phyloP scores from a whole-genome alignment of 2,329 filamentous ascomycete genomes.

The Akanthomyces dipterigenus region DNA sequence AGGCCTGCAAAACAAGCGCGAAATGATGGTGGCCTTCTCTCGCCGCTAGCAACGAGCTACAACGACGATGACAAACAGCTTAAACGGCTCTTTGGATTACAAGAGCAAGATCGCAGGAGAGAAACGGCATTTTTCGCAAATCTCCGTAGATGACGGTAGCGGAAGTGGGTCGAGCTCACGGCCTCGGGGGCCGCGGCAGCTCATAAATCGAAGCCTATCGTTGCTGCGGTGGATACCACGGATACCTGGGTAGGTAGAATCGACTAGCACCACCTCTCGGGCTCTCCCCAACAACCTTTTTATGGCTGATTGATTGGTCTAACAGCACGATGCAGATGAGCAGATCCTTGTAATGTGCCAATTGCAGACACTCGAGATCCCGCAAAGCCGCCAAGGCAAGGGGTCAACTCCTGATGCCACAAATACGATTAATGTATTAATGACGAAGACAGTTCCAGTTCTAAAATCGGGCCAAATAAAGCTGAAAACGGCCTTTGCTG shows the following conservation, averaged over 20 bases:
- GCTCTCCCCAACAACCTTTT: too few species aligned
- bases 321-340: background rate
- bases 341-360: background rate
- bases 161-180: background rate
- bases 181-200: background rate
- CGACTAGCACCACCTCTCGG: background rate
- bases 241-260: too few species aligned
- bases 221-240: background rate
- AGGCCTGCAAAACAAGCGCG: background rate
- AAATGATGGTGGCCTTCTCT: background rate
- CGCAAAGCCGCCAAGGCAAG: background rate
- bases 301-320: too few species aligned
- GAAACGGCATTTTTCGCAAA: slow-evolving; percentile 12
- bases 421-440: background rate
- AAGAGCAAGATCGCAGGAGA: background rate
- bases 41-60: background rate
- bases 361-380: background rate
- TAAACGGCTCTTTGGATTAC: background rate
- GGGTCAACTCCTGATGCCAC: background rate
- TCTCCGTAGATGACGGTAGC: background rate
- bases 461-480: slow-evolving; percentile 1
- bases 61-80: background rate
- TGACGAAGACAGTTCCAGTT: background rate
- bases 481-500: background rate
- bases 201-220: background rate